Evolutionary conservation across 345 rosid genomes (phyloP).

Genomic region (Ceriops tagal): DNA sequence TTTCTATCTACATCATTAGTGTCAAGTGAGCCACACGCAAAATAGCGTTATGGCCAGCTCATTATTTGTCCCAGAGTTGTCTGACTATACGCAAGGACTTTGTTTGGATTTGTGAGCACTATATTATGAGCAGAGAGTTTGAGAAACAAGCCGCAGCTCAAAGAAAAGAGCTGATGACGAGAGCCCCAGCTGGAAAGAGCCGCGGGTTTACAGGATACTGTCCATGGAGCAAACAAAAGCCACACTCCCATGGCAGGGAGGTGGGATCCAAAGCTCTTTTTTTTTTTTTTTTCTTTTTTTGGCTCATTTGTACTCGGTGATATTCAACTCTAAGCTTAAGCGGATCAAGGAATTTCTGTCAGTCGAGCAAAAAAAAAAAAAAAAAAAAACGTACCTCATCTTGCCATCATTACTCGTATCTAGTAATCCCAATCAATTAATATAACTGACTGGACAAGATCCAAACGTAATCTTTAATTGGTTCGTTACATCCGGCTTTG

Average conservation of each 20-base stretch:
- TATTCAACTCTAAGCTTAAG: constrained; percentile 17
- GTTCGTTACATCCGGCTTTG: constrained; percentile 23
- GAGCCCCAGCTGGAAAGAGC: constrained; percentile 54
- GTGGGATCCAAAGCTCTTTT: constrained; percentile 43
- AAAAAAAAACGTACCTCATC: too few species aligned
- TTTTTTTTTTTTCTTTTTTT: neutral
- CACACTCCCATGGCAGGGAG: constrained; percentile 7
- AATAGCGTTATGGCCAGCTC: constrained; percentile 9
- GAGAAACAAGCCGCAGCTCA: constrained; percentile 1
- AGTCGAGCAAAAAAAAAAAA: too few species aligned
- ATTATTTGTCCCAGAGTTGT: constrained; percentile 15
- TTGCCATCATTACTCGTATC: too few species aligned
- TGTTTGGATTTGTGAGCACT: constrained; percentile 23
- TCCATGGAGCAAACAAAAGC: constrained; percentile 38
- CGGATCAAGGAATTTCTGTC: too few species aligned
- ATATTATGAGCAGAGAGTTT: constrained; percentile 5
- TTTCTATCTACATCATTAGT: neutral
- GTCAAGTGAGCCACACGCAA: constrained; percentile 14
- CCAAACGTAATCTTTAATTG: constrained; percentile 26
- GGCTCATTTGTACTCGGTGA: constrained; percentile 3
- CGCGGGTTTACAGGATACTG: constrained; percentile 83
- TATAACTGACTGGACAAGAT: too few species aligned
- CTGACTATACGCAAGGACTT: neutral
- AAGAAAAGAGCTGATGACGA: constrained; percentile 25
- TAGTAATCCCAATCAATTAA: too few species aligned